These are phyloP conservation scores for Pterocarpus santalinus DNA, from an alignment of 306 rosid species.

Conservation along the genomic window DNA sequence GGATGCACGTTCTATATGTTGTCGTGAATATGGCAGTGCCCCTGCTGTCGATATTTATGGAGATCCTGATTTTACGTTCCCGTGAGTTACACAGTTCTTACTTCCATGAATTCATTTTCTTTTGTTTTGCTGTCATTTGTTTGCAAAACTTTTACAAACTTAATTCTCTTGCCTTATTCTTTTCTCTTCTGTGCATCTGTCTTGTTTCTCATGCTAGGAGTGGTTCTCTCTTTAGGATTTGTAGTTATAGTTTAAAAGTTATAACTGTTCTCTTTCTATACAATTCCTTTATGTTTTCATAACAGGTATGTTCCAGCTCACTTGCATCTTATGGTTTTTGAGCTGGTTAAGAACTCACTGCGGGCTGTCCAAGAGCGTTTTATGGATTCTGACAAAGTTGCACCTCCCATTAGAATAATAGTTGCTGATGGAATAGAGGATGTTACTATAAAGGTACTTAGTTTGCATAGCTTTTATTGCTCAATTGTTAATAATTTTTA, in stretches of 20 bases:
- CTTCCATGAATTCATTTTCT: constrained; percentile 26
- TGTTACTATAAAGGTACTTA: constrained; percentile 70
- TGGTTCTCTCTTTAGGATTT: constrained; percentile 21
- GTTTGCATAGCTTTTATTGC: constrained; percentile 13
- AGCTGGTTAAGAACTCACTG: constrained; percentile 93
- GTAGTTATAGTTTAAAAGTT: constrained; percentile 20
- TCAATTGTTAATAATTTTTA: background rate
- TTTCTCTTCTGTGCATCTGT: background rate
- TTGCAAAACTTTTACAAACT: background rate
- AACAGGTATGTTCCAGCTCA: constrained; percentile 92
- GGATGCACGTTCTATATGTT: constrained; percentile 88
- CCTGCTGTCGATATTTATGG: constrained; percentile 82
- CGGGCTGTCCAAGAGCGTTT: constrained; percentile 94
- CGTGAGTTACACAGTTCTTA: constrained; percentile 65
- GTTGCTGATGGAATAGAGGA: constrained; percentile 98
- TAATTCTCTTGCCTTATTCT: background rate
- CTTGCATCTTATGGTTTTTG: constrained; percentile 97
- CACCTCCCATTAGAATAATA: constrained; percentile 78
- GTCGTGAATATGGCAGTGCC: constrained; percentile 86
- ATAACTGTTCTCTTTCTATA: constrained; percentile 27
- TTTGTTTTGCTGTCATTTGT: constrained; percentile 27
- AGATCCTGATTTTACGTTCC: constrained; percentile 88
- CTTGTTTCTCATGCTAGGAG: constrained; percentile 12
- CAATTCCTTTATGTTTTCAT: constrained; percentile 14
- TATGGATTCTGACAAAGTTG: constrained; percentile 82